Conservation (phyloP, 305 asterid genomes). For the Withania somnifera region DNA sequence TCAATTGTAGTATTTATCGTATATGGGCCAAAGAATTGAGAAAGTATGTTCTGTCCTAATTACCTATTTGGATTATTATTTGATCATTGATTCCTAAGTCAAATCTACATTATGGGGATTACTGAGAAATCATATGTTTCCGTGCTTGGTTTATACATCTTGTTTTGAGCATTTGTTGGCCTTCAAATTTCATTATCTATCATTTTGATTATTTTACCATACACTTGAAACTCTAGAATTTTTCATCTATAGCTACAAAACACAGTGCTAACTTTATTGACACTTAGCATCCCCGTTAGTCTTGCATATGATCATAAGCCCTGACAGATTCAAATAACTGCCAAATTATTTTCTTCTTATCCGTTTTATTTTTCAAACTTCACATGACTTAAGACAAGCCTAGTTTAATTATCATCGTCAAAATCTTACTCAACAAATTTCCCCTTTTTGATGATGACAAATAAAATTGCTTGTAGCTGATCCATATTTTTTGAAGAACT, state of each 20-base stretch:
- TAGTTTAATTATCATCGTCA: too few relatives aligned
- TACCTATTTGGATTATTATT: not conserved
- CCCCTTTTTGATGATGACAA: too few relatives aligned
- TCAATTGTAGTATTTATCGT: not conserved
- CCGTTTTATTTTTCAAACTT: too few relatives aligned
- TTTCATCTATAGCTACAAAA: not conserved
- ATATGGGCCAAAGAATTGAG: not conserved
- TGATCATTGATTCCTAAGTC: not conserved
- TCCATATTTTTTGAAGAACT: too few relatives aligned
- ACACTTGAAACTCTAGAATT: not conserved
- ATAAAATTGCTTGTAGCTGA: too few relatives aligned
- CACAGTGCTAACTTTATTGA: not conserved
- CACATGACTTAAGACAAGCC: too few relatives aligned
- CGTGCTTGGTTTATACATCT: not conserved
- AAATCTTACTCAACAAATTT: too few relatives aligned
- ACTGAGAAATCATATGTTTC: not conserved
- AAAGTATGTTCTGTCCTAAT: not conserved
- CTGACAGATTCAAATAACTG: too few relatives aligned
- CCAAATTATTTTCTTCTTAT: too few relatives aligned
- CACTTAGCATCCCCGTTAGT: not conserved
- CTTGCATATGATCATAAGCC: not conserved
- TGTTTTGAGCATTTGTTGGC: not conserved
- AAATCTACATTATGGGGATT: not conserved
- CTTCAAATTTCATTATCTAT: not conserved
- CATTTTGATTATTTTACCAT: not conserved